Evolutionary conservation across 441 rosid genomes (phyloP), one percentile per base, ranked within the genome.

Genomic region (Sinapis alba): DNA sequence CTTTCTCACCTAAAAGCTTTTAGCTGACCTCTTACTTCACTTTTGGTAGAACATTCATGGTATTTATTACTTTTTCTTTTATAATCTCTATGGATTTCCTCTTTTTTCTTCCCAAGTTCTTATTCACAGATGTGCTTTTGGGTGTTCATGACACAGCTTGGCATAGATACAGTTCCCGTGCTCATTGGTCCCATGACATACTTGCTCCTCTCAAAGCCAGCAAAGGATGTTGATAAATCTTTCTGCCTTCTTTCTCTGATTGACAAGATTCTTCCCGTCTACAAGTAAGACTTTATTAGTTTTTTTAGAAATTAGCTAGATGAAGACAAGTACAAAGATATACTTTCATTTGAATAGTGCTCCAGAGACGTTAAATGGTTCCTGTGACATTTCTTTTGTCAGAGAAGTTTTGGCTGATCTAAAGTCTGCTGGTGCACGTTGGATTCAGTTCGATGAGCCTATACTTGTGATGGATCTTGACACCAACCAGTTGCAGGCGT

Each of bases 401-500:
- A 87, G 91, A 83, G 86, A 87, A 74, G 88, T 86, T 78, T 65
- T 87, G 69, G 47, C 79, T 67, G 89, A 86, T 73, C 82, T 87
- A n/a, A 86, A 87, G 76, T 82, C 82, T 74, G 91, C 89, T 71
- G 89, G 91, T 80, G 89, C 91, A n/a, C 68, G 88, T 28, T 87
- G 88, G 86, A 82, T 87, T 79, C 91, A 87, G 79, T 83, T 86
- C 32, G 88, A 87, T 73, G 88, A 87, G 74, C 89, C 91, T 28
- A 77, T 82, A 20, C 88, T 87, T 76, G 86, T 86, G 70, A 69
- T 71, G 91, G 86, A 86, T 72, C 91, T 87, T 68, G 91, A 86
- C 41, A 69, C 84, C 77, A 80, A 72, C 79, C 79, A 84, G 27
- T 79, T 87, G 84, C 82, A 87, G 77, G 81, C 82, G 36, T 86